Evolutionary conservation across 208 protist genomes (phyloP).

Genomic region (Wallacemonas sp.): DNA sequence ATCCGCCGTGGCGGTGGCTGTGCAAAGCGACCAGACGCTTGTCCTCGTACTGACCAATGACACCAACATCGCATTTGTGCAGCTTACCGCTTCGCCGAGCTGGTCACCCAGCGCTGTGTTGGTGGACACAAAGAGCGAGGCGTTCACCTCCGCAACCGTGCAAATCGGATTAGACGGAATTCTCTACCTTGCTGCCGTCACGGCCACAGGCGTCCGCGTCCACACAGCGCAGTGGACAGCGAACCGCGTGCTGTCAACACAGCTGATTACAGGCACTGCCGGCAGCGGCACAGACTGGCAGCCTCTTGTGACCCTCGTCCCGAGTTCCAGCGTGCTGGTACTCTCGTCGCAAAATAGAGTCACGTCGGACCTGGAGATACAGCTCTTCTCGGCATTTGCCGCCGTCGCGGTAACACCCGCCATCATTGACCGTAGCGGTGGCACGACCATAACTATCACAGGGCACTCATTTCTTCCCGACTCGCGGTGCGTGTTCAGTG

Average conservation of each 20-base stretch:
- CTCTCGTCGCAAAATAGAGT: background rate
- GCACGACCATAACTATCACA: conserved; percentile 22
- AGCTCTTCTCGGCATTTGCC: conserved; percentile 26
- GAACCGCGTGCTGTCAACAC: background rate
- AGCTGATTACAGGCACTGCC: conserved; percentile 6
- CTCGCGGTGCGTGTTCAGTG: conserved; percentile 18
- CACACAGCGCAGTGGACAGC: background rate
- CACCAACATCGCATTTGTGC: background rate
- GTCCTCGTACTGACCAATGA: background rate
- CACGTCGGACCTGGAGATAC: background rate
- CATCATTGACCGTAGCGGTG: conserved; percentile 23
- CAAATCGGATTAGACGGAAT: conserved; percentile 1
- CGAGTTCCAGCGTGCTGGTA: background rate
- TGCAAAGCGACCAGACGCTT: background rate
- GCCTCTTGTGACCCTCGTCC: background rate
- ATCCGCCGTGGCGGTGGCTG: background rate
- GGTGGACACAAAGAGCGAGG: background rate
- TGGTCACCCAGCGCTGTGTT: background rate
- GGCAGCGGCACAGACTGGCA: background rate
- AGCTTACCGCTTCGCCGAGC: background rate
- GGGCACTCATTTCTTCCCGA: conserved; percentile 27
- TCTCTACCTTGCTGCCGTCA: conserved; percentile 5
- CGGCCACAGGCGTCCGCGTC: conserved; percentile 1
- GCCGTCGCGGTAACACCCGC: conserved; percentile 22
- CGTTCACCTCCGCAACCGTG: background rate